Base-by-base conservation (phyloP, 2,329 filamentous ascomycete genomes). In the Trichoderma koningii region DNA sequence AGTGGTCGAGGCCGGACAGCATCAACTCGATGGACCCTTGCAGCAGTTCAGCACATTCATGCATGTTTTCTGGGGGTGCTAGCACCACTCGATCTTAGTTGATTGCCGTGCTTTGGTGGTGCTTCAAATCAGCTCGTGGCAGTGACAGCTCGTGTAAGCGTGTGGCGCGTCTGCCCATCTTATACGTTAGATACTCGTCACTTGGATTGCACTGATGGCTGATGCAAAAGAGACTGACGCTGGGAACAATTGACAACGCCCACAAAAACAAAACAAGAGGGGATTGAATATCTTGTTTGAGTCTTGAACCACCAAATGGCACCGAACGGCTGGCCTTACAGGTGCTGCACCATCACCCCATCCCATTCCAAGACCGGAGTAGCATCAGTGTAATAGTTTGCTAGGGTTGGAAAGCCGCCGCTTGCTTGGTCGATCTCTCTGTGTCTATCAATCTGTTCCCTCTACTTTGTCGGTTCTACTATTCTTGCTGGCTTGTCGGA, bases 281-380 rank as follows among this genome's bases (percentile, higher is more conserved):
- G 2, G 30, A 30, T 30, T 7, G 30, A 7, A 7, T n/a, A n/a
- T n/a, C n/a, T n/a, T n/a, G n/a, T n/a, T n/a, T n/a, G n/a, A n/a
- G n/a, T n/a, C n/a, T n/a, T n/a, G n/a, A n/a, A 12, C 42, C 15
- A 19, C 42, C 42, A 2, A 3, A 34, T n/a, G 12, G 19, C 17
- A n/a, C 17, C 26, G 28, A 59, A 59, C n/a, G 55, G 57, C 57
- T 38, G 57, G 14, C 57, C 30, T 38, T 53, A 62, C n/a, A n/a
- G n/a, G 57, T 50, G 57, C 47, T 62, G 48, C 57, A 62, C 57
- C 28, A 34, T 50, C 48, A 52, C 48, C 57, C 57, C 57, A n/a
- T 62, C 26, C 59, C 28, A 34, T 42, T 34, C 41, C 30, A 34
- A 9, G 21, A 38, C 34, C 30, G 26, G 41, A 23, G 59, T 38